Evolutionary conservation across 371 early-diverging fungal species (phyloP), one percentile per base, ranked within the genome.

Genomic region (Nematocida parisii): DNA sequence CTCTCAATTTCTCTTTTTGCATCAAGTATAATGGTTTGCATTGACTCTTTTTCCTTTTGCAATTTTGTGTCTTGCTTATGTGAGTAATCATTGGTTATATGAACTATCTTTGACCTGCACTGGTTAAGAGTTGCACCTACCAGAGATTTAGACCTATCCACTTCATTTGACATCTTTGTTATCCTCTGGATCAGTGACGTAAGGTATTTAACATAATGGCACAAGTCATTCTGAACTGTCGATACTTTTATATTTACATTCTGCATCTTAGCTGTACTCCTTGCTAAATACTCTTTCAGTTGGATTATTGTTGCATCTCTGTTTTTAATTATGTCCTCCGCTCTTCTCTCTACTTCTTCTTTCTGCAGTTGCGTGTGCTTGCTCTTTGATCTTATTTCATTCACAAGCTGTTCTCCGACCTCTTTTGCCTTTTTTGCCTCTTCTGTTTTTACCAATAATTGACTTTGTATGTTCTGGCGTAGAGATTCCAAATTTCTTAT

Each of bases 381-480:
- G 18, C 56, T 77, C 18, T 77, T 66, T 47, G 20, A 54, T 61
- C 45, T 77, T 44, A 66, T 15, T 54, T 77, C 80, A 13, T 67
- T 47, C 3, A 70, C 46, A 18, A 70, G 52, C 54, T 42, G 33
- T 52, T 77, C 80, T 40, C 80, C 68, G 0, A 68, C 20, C 15
- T 45, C 22, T 11, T 68, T 68, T 18, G 81, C 11, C 40, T 70
- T 67, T 6, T 7, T 15, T 39, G 64, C 44, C 22, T 64, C 64
- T 6, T 39, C n/a, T 7, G 64, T 44, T 42, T 64, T 64, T 45
- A 64, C 27, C 9, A 33, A 0, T 13, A 64, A 13, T 44, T 70
- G 71, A 6, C 15, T 58, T 22, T 68, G 39, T 7, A 47, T n/a
- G 56, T 67, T 20, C 60, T 47, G 9, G 9, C 9, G 5, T 11